These are phyloP conservation scores for Coniella vitis DNA, from an alignment of 2,329 filamentous ascomycete species.

Conservation along the genomic window DNA sequence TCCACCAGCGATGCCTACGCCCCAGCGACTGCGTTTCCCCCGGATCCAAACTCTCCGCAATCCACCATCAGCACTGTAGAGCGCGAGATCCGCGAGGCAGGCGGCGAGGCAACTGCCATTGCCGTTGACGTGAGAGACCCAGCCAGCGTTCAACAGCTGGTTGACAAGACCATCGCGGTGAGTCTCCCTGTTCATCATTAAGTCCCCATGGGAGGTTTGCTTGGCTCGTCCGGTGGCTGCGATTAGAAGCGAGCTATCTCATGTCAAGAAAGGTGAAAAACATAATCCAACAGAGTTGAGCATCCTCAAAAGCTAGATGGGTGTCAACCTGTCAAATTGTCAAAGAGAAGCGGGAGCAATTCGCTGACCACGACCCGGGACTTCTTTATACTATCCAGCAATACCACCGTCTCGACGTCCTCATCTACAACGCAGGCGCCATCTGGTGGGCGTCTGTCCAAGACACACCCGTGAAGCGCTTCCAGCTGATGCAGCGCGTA, in stretches of 20 bases:
- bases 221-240: too few relatives aligned
- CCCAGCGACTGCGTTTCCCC: slow-evolving; percentile 55
- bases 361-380: neutral
- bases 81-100: slow-evolving; percentile 61
- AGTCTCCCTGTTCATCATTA: neutral
- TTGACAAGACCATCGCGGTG: slow-evolving; percentile 48
- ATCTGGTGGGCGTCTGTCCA: slow-evolving; percentile 78
- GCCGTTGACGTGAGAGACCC: slow-evolving; percentile 63
- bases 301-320: too few relatives aligned
- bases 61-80: slow-evolving; percentile 78
- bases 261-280: too few relatives aligned
- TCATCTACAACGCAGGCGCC: slow-evolving; percentile 78
- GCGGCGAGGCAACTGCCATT: slow-evolving; percentile 58
- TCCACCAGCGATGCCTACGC: slow-evolving; percentile 56
- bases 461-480: slow-evolving; percentile 68
- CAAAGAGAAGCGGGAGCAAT: too few relatives aligned
- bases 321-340: too few relatives aligned
- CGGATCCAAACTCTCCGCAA: slow-evolving; percentile 65
- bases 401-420: slow-evolving; percentile 61
- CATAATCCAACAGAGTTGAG: too few relatives aligned
- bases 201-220: too few relatives aligned
- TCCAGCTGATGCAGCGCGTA: slow-evolving; percentile 69
- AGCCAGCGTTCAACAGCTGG: slow-evolving; percentile 52
- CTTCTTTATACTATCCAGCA: slow-evolving; percentile 24
- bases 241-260: too few relatives aligned